These are phyloP conservation scores for Aspergillus versicolor DNA, from an alignment of 2,329 filamentous ascomycete species.

Conservation along the genomic window DNA sequence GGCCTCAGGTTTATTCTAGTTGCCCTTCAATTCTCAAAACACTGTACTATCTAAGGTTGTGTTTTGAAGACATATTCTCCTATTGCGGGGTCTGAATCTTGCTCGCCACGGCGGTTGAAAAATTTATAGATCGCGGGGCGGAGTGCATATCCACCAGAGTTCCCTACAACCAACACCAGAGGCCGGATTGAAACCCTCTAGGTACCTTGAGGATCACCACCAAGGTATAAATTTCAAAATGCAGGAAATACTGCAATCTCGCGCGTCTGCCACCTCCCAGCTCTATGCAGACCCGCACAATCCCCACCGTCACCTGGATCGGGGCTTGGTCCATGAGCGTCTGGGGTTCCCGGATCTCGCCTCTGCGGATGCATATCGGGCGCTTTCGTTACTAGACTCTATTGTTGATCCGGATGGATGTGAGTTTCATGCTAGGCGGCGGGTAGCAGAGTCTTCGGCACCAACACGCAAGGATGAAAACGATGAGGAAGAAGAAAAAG, in stretches of 20 bases:
- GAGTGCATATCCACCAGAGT: not conserved
- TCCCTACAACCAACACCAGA: not conserved
- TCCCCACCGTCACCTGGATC: constrained; percentile 42
- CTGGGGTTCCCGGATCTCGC: constrained; percentile 89
- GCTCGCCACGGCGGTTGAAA: not conserved
- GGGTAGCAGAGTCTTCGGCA: constrained; percentile 36
- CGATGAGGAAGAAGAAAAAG: constrained; percentile 11
- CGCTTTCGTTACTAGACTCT: constrained; percentile 82
- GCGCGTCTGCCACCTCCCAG: constrained; percentile 55
- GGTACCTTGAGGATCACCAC: not conserved
- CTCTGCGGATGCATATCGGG: constrained; percentile 84
- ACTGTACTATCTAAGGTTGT: not conserved
- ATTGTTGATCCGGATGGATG: constrained; percentile 69
- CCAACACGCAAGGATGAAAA: constrained; percentile 3
- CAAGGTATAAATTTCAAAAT: constrained; percentile 12
- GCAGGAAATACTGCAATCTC: constrained; percentile 37
- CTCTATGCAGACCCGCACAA: constrained; percentile 44
- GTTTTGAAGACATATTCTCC: not conserved
- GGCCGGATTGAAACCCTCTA: not conserved
- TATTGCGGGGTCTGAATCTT: not conserved
- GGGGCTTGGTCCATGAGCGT: constrained; percentile 68
- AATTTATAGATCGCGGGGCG: not conserved
- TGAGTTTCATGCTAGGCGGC: constrained; percentile 71
- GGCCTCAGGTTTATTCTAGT: not conserved
- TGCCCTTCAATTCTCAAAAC: not conserved